A percentile compares a stretch with the other conserved stretches of the same genome.
These are phyloP conservation scores for Fraxinus ornus DNA, from an alignment of 305 asterid genomes.

Conservation along the genomic window DNA sequence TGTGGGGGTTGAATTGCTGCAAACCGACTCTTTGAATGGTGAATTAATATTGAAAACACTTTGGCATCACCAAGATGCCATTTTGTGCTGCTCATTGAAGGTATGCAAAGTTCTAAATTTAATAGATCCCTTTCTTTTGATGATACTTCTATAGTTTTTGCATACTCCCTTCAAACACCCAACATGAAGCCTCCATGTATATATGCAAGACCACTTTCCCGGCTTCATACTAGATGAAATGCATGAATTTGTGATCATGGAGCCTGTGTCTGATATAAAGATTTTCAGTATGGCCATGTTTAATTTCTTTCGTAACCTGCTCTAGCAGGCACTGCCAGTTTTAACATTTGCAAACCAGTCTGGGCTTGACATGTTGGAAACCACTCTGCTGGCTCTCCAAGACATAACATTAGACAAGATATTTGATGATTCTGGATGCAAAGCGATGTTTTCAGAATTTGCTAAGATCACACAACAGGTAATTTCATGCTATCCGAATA, in stretches of 20 bases:
- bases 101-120: slow-evolving; percentile 28
- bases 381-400: slow-evolving; percentile 84
- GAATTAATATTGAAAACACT: slow-evolving; percentile 69
- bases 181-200: not conserved
- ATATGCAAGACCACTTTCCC: not conserved
- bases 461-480: slow-evolving; percentile 65
- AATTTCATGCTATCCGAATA: not conserved
- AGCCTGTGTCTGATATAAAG: not conserved
- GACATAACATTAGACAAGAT: slow-evolving; percentile 44
- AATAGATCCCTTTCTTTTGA: not conserved
- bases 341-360: slow-evolving; percentile 87
- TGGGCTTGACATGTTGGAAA: slow-evolving; percentile 89
- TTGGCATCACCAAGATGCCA: slow-evolving; percentile 90
- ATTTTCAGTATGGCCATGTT: slow-evolving; percentile 12
- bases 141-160: not conserved
- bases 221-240: not conserved
- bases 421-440: slow-evolving; percentile 66
- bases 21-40: slow-evolving; percentile 41
- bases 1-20: slow-evolving; percentile 61
- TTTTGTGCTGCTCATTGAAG: slow-evolving; percentile 88
- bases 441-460: not conserved
- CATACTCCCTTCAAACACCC: not conserved
- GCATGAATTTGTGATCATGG: not conserved
- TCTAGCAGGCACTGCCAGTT: slow-evolving; percentile 57
- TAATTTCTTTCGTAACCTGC: not conserved